These are phyloP conservation scores for Epichloe sp. DNA, from an alignment of 2,329 filamentous ascomycete species.

Conservation along the genomic window DNA sequence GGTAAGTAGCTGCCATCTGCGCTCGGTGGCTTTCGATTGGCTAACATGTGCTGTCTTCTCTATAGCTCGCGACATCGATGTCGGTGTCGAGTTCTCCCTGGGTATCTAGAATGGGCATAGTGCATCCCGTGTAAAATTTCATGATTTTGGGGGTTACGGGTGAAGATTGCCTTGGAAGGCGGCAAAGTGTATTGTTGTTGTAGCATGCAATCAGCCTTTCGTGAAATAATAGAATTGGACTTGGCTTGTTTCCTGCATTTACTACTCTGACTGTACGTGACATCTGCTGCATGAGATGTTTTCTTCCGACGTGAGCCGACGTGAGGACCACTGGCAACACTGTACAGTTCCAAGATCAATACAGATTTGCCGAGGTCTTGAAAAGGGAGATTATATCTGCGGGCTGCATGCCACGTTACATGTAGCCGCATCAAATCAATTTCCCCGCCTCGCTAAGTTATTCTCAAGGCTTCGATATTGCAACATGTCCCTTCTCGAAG, in stretches of 20 bases:
- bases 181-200: conserved; percentile 3
- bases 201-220: conserved; percentile 4
- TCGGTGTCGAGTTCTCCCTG: conserved; percentile 90
- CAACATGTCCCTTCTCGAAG: too few species aligned
- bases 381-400: too few species aligned
- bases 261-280: conserved; percentile 3
- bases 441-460: too few species aligned
- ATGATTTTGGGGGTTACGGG: not conserved
- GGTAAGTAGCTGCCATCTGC: conserved; percentile 39
- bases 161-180: not conserved
- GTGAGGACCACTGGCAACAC: too few species aligned
- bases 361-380: too few species aligned
- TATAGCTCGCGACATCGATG: conserved; percentile 83
- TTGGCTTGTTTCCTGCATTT: not conserved
- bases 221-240: conserved; percentile 1
- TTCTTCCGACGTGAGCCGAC: not conserved
- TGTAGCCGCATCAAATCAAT: too few species aligned
- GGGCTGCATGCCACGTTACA: too few species aligned
- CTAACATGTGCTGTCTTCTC: conserved; percentile 10
- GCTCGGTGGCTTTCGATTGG: not conserved
- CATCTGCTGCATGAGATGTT: not conserved
- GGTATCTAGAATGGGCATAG: conserved; percentile 52
- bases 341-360: too few species aligned
- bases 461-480: not conserved
- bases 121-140: conserved; percentile 16